Evolutionary conservation across 2,329 filamentous ascomycete species (phyloP).

Genomic region (Rhynchosporium agropyri): DNA sequence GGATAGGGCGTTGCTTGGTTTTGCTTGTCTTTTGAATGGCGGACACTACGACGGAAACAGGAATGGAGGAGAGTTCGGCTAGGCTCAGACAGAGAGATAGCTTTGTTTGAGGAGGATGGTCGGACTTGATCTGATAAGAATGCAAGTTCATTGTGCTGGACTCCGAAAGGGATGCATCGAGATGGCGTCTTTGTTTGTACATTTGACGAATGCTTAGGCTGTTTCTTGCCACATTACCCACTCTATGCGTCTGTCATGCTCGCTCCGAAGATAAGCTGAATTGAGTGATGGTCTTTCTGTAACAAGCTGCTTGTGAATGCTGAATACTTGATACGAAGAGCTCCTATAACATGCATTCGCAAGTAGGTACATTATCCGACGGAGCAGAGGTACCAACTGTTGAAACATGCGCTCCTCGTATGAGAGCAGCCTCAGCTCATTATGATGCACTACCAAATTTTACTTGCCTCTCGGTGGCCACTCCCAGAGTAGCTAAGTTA

Average conservation of each 20-base stretch:
- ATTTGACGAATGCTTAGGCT: constrained; percentile 34
- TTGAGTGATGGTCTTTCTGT: background rate
- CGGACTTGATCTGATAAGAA: background rate
- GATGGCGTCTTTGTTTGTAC: constrained; percentile 41
- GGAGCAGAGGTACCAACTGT: too few relatives aligned
- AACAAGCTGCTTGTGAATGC: background rate
- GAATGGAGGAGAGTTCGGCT: background rate
- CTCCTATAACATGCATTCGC: background rate
- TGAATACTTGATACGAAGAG: background rate
- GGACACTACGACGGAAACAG: background rate
- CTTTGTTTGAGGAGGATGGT: background rate
- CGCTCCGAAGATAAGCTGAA: background rate
- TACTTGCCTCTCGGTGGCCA: too few relatives aligned
- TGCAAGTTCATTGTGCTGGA: constrained; percentile 18
- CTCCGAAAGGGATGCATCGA: constrained; percentile 40
- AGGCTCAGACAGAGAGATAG: background rate
- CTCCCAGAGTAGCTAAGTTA: too few relatives aligned
- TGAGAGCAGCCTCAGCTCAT: too few relatives aligned
- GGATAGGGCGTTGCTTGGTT: constrained; percentile 30
- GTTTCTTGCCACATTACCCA: constrained; percentile 1
- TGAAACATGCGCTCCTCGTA: too few relatives aligned
- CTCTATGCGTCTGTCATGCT: background rate
- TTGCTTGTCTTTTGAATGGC: constrained; percentile 13
- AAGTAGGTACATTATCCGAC: too few relatives aligned
- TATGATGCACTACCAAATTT: too few relatives aligned